Evolutionary conservation across 345 rosid species (phyloP).

Genomic region (Pugionium cornutum): DNA sequence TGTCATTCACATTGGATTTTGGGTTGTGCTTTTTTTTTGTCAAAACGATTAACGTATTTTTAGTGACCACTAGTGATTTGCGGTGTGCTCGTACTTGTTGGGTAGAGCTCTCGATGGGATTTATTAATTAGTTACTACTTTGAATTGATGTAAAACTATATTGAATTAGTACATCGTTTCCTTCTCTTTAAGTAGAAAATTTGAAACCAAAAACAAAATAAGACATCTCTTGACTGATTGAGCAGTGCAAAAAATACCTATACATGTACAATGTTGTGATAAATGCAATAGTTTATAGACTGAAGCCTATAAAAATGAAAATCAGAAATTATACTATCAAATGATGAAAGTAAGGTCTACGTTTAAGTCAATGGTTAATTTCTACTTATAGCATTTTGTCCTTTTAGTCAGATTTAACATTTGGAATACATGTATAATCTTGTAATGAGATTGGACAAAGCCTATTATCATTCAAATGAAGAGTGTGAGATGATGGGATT

Average conservation of each 20-base stretch:
- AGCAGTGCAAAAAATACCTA: not conserved
- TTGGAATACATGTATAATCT: slow-evolving; percentile 3
- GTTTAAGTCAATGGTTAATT: slow-evolving; percentile 16
- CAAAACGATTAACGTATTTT: slow-evolving; percentile 15
- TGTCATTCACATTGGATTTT: slow-evolving; percentile 35
- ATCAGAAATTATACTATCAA: not conserved
- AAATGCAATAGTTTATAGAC: not conserved
- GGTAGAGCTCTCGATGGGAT: slow-evolving; percentile 11
- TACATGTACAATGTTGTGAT: not conserved
- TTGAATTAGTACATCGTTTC: too few species aligned
- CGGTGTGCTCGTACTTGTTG: slow-evolving; percentile 35
- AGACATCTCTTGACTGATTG: not conserved
- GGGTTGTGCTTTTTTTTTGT: not conserved
- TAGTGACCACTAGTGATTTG: slow-evolving; percentile 28
- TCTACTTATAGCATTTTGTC: slow-evolving; percentile 24
- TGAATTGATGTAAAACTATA: not conserved
- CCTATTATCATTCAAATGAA: not conserved
- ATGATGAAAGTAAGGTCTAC: slow-evolving; percentile 15
- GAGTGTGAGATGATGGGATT: slow-evolving; percentile 38
- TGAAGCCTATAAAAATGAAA: not conserved
- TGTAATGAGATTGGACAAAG: slow-evolving; percentile 27
- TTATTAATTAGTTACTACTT: slow-evolving; percentile 15
- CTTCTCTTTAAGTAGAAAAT: not conserved
- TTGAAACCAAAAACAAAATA: not conserved
- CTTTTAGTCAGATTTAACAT: slow-evolving; percentile 1